Evolutionary conservation across 1,284 basidiomycete species (phyloP).

Genomic region (Apiotrichum laibachii): DNA sequence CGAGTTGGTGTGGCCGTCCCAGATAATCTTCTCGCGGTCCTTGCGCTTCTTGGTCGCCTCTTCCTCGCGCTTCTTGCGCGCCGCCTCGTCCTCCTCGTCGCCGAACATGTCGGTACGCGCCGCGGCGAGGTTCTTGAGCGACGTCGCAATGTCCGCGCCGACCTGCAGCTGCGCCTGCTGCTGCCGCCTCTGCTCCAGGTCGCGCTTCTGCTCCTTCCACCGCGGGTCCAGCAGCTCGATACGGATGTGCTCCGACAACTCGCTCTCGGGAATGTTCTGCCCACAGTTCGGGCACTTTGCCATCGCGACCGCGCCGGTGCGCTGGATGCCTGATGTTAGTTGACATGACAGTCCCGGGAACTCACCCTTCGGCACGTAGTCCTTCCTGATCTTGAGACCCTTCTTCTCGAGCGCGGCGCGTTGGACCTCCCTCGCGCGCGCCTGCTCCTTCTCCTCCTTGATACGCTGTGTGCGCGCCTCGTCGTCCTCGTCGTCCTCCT

Average conservation of each 20-base stretch:
- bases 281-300: constrained; percentile 91
- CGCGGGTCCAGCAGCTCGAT: constrained; percentile 96
- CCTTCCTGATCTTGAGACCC: constrained; percentile 94
- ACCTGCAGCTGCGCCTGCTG: constrained; percentile 79
- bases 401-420: constrained; percentile 71
- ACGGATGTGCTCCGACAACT: constrained; percentile 95
- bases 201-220: constrained; percentile 92
- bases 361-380: constrained; percentile 91
- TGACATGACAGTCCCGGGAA: not conserved
- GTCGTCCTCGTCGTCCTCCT: constrained; percentile 56
- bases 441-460: constrained; percentile 71
- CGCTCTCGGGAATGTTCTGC: constrained; percentile 89
- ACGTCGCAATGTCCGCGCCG: constrained; percentile 84
- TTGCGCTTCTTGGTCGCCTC: constrained; percentile 71
- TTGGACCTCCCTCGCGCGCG: constrained; percentile 70
- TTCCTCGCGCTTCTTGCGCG: constrained; percentile 77
- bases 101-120: constrained; percentile 94
- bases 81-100: constrained; percentile 75
- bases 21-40: constrained; percentile 86
- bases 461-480: constrained; percentile 63
- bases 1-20: constrained; percentile 92
- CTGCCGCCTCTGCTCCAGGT: constrained; percentile 78
- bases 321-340: constrained; percentile 59
- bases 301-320: constrained; percentile 62
- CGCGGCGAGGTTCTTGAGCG: constrained; percentile 82